Evolutionary conservation across 441 rosid species (phyloP).

Genomic region (Iberis amara): DNA sequence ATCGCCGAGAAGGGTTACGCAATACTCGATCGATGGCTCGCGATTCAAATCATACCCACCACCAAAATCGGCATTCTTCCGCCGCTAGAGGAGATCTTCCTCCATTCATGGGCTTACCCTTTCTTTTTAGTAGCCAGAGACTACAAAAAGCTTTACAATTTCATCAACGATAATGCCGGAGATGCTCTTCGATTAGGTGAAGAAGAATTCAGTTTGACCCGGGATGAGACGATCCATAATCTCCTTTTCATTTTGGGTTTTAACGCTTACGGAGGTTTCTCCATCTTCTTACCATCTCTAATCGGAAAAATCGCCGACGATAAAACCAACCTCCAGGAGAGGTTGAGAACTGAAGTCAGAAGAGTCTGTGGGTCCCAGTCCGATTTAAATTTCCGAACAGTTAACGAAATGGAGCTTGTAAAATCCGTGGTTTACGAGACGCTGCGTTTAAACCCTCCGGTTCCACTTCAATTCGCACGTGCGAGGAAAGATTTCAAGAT

Average conservation of each 20-base stretch:
- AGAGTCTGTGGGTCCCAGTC: slow-evolving; percentile 32
- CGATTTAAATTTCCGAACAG: slow-evolving; percentile 45
- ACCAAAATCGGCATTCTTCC: slow-evolving; percentile 37
- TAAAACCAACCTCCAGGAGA: slow-evolving; percentile 56
- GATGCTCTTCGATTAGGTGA: slow-evolving; percentile 48
- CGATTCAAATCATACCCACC: slow-evolving; percentile 58
- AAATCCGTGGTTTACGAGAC: slow-evolving; percentile 72
- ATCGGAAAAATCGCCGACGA: slow-evolving; percentile 38
- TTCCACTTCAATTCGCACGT: slow-evolving; percentile 57
- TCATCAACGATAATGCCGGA: slow-evolving; percentile 44
- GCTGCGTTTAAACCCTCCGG: slow-evolving; percentile 67
- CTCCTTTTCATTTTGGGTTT: slow-evolving; percentile 61
- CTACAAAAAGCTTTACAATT: slow-evolving; percentile 47
- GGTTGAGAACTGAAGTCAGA: slow-evolving; percentile 49
- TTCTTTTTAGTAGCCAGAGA: slow-evolving; percentile 42
- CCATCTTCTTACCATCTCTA: slow-evolving; percentile 47
- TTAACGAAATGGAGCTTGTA: slow-evolving; percentile 56
- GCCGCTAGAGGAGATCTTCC: slow-evolving; percentile 67
- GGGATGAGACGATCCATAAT: slow-evolving; percentile 58
- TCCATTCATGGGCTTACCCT: slow-evolving; percentile 79
- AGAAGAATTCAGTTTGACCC: slow-evolving; percentile 55
- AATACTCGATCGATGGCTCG: slow-evolving; percentile 57
- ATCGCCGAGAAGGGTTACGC: slow-evolving; percentile 43
- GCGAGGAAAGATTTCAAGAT: slow-evolving; percentile 73
- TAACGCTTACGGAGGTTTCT: slow-evolving; percentile 78